These are phyloP conservation scores for Trifolium dubium DNA, from an alignment of 306 rosid genomes.

Conservation along the genomic window DNA sequence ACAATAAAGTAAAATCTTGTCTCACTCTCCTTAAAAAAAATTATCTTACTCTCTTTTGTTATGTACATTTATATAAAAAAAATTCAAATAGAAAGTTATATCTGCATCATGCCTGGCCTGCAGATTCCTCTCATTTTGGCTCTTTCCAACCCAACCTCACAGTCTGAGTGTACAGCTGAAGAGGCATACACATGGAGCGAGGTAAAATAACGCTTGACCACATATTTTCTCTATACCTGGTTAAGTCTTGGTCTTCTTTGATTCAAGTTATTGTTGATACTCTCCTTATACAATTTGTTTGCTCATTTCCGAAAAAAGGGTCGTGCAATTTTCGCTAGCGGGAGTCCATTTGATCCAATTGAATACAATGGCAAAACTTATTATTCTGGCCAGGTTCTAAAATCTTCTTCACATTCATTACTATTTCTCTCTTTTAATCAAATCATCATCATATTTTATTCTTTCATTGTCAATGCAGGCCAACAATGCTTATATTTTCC, in stretches of 20 bases:
- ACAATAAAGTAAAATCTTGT: constrained; percentile 60
- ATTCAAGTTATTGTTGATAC: constrained; percentile 10
- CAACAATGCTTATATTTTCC: constrained; percentile 96
- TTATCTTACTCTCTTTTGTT: constrained; percentile 21
- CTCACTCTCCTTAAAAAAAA: too few species aligned
- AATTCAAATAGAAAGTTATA: constrained; percentile 4
- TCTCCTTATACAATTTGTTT: constrained; percentile 7
- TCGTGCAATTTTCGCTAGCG: constrained; percentile 88
- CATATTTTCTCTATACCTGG: background rate
- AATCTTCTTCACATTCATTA: constrained; percentile 27
- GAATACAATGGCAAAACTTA: constrained; percentile 75
- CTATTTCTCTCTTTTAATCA: background rate
- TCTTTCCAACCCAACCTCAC: constrained; percentile 91
- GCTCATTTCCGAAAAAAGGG: constrained; percentile 54
- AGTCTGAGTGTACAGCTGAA: constrained; percentile 95
- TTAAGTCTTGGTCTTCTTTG: constrained; percentile 23
- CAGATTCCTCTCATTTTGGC: constrained; percentile 94
- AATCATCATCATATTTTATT: constrained; percentile 9
- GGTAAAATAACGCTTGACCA: constrained; percentile 52
- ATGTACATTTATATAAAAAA: background rate
- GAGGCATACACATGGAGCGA: constrained; percentile 84
- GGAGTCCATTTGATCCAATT: constrained; percentile 91
- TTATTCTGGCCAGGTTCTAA: constrained; percentile 75
- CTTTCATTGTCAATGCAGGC: constrained; percentile 56
- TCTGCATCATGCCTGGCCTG: constrained; percentile 39